phyloP scores from a whole-genome alignment of 208 protist genomes.

The Trypanosoma vivax region DNA sequence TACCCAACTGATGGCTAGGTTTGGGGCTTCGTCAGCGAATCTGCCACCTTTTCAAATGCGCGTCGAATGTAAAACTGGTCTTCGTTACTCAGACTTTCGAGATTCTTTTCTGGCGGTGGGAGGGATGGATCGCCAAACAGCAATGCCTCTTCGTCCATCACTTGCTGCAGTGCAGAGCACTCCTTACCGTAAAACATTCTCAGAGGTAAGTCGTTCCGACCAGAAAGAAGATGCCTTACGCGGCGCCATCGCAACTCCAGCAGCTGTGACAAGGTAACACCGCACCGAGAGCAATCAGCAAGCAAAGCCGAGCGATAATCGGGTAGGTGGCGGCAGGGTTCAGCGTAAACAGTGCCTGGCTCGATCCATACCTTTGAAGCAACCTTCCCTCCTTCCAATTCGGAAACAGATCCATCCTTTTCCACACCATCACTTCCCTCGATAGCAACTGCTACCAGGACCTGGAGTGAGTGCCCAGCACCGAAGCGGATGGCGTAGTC shows the following conservation, averaged over 20 bases:
- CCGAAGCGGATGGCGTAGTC: conserved; percentile 77
- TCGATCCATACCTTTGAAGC: conserved; percentile 40
- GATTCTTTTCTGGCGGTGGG: neutral
- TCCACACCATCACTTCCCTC: neutral
- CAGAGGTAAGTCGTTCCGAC: conserved; percentile 40
- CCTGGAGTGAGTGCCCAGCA: conserved; percentile 62
- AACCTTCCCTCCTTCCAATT: neutral
- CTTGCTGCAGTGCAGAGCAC: conserved; percentile 53
- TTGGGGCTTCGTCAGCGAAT: conserved; percentile 3
- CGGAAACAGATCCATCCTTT: neutral
- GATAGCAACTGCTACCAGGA: conserved; percentile 55
- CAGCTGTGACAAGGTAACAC: conserved; percentile 35
- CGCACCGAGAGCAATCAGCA: conserved; percentile 57
- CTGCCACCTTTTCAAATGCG: conserved; percentile 12
- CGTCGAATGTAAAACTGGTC: neutral
- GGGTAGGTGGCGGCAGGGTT: conserved; percentile 33
- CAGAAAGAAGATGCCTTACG: conserved; percentile 37
- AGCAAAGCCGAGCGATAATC: conserved; percentile 30
- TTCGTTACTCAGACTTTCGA: neutral
- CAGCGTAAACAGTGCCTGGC: conserved; percentile 66
- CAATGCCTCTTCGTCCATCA: conserved; percentile 74
- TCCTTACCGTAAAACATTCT: conserved; percentile 54
- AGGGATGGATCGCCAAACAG: conserved; percentile 41
- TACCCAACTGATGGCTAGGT: too few relatives aligned
- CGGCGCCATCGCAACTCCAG: conserved; percentile 51